Conservation (phyloP, 768 basidiomycete genomes). For the Pleurotus eryngii region DNA sequence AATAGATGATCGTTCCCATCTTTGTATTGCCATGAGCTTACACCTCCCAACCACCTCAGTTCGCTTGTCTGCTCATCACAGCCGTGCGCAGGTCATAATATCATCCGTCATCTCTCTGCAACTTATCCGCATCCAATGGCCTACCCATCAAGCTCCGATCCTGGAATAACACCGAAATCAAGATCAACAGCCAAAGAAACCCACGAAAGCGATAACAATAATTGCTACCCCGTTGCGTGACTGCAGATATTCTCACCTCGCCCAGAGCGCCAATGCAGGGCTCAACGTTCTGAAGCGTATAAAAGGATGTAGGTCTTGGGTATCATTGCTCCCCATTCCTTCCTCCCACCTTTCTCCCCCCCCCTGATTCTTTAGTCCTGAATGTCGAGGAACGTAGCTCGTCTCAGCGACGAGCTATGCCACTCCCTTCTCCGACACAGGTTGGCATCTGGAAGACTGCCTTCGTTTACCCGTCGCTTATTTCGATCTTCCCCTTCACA, state of each 20-base stretch:
- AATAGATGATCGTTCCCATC: not conserved
- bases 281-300: not conserved
- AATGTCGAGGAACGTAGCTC: too few relatives aligned
- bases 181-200: not conserved
- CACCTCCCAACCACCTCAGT: not conserved
- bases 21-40: not conserved
- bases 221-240: not conserved
- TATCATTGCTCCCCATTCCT: constrained; percentile 6
- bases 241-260: constrained; percentile 5
- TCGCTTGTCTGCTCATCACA: not conserved
- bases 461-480: not conserved
- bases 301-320: not conserved
- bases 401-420: not conserved
- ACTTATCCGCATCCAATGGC: not conserved
- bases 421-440: constrained; percentile 7
- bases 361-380: too few relatives aligned
- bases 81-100: not conserved
- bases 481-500: not conserved
- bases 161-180: constrained; percentile 6
- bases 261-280: constrained; percentile 6
- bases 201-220: constrained; percentile 6
- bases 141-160: constrained; percentile 8
- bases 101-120: constrained; percentile 1
- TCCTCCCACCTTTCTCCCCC: not conserved
- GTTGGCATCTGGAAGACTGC: not conserved